These are phyloP conservation scores for Podaxis carcinomalis DNA, from an alignment of 768 basidiomycete species.

Conservation along the genomic window DNA sequence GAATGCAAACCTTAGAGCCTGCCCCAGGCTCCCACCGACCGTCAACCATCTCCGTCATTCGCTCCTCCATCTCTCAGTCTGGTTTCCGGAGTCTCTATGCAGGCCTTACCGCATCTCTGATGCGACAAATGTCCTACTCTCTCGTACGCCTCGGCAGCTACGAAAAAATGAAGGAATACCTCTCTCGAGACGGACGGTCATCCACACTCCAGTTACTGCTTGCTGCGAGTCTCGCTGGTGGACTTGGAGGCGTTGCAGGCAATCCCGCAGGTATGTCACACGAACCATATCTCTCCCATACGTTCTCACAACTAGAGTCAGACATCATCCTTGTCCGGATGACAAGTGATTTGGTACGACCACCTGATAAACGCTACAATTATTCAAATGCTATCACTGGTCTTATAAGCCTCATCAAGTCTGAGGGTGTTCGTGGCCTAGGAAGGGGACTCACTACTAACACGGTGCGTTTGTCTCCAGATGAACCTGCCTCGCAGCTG, in stretches of 20 bases:
- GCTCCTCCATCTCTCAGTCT: conserved; percentile 56
- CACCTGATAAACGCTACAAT: conserved; percentile 67
- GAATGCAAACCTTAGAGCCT: conserved; percentile 72
- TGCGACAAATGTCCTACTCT: conserved; percentile 91
- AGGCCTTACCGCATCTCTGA: conserved; percentile 76
- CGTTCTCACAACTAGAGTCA: conserved; percentile 14
- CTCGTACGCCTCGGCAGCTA: conserved; percentile 81
- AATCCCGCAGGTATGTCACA: conserved; percentile 66
- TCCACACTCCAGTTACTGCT: conserved; percentile 52
- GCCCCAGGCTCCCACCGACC: conserved; percentile 44
- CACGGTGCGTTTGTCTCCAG: conserved; percentile 39
- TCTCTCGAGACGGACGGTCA: conserved; percentile 49
- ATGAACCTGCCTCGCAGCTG: conserved; percentile 9
- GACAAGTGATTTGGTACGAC: conserved; percentile 81
- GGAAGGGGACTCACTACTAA: conserved; percentile 77
- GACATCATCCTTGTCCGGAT: conserved; percentile 80
- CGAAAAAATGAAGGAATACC: conserved; percentile 64
- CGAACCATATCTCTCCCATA: background rate
- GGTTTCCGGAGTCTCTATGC: conserved; percentile 77
- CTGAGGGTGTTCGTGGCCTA: conserved; percentile 69
- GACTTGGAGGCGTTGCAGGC: conserved; percentile 77
- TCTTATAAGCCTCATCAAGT: conserved; percentile 55
- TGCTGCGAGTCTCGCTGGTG: conserved; percentile 71
- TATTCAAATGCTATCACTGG: conserved; percentile 81
- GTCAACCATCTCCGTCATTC: conserved; percentile 63